Evolutionary conservation across 2,329 filamentous ascomycete species (phyloP).

Genomic region (Pseudogymnoascus sp.): DNA sequence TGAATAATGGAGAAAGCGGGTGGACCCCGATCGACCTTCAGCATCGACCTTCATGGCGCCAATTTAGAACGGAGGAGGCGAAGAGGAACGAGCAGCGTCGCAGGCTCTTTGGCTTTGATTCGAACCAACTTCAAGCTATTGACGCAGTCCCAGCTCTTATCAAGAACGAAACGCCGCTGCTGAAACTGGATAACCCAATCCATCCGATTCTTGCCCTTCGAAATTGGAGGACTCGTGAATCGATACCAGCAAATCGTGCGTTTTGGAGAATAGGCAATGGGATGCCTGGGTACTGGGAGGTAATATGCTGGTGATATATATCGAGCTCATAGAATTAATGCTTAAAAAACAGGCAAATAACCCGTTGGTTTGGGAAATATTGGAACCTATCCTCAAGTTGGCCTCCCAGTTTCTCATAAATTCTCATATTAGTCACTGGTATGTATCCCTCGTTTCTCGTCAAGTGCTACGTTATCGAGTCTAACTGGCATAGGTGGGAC

Average conservation of each 20-base stretch:
- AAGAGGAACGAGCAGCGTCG: not conserved
- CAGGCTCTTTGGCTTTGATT: not conserved
- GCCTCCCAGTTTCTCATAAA: constrained; percentile 8
- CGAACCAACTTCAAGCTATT: not conserved
- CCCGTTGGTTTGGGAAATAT: constrained; percentile 6
- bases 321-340: not conserved
- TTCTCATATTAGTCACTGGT: constrained; percentile 7
- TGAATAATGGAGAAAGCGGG: not conserved
- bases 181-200: not conserved
- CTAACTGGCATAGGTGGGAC: not conserved
- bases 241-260: not conserved
- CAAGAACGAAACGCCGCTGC: not conserved
- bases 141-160: not conserved
- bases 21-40: not conserved
- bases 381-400: constrained; percentile 10
- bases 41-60: not conserved
- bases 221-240: not conserved
- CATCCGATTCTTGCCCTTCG: not conserved
- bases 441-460: not conserved
- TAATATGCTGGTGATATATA: not conserved
- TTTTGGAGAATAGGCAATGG: constrained; percentile 3
- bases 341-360: constrained; percentile 1
- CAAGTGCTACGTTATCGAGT: not conserved
- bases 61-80: constrained; percentile 4
- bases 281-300: constrained; percentile 1